Conservation (phyloP, 2,329 filamentous ascomycete species). For the Cryphonectria nitschkei region DNA sequence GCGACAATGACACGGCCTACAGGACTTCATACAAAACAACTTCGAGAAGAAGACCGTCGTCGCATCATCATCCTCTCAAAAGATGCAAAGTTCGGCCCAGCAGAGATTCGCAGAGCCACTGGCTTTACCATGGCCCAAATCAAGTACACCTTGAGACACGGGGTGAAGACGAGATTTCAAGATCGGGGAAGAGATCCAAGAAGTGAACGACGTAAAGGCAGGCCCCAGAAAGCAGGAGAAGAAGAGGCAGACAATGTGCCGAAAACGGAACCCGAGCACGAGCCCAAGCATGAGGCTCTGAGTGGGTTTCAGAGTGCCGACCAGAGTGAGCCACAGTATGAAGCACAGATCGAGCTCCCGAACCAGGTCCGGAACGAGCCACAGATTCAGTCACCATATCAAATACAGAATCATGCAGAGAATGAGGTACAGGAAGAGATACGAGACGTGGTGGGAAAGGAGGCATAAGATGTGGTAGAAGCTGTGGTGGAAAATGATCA, state of each 20-base stretch:
- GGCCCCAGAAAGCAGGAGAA: not conserved
- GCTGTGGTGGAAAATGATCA: not conserved
- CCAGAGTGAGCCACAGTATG: not conserved
- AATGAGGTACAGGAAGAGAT: not conserved
- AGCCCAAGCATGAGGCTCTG: not conserved
- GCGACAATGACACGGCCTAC: not conserved
- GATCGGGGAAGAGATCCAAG: not conserved
- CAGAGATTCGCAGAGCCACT: slow-evolving; percentile 2
- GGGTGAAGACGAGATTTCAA: not conserved
- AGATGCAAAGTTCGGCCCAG: slow-evolving; percentile 7
- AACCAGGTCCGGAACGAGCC: not conserved
- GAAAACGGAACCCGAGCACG: not conserved
- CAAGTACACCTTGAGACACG: slow-evolving; percentile 1
- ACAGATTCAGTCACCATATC: not conserved
- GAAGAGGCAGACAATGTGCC: not conserved
- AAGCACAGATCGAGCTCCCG: not conserved
- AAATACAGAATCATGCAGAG: not conserved
- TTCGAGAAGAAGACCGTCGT: not conserved
- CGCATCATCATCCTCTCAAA: not conserved
- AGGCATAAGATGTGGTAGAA: not conserved
- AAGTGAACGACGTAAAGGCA: not conserved
- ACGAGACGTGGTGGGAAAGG: not conserved
- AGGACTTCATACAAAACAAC: not conserved
- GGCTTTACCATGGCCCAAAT: not conserved
- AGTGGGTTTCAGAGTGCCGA: not conserved